A percentile compares a stretch with the other conserved stretches of the same genome.
Conservation (phyloP, 371 early-diverging fungal genomes). For the Mortierella sp. region DNA sequence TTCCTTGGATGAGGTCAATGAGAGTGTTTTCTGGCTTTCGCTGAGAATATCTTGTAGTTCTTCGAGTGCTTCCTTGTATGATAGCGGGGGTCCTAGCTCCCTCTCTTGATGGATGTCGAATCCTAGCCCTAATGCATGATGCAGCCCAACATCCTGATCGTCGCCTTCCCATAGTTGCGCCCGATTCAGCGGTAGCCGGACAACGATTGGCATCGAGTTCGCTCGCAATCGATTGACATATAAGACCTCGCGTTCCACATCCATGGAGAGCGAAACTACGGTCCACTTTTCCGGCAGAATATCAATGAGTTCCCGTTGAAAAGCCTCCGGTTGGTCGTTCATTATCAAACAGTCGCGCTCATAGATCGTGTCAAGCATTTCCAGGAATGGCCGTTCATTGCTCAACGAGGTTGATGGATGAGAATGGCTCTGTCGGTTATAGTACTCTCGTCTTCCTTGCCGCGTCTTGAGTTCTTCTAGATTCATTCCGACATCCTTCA, state of each 20-base stretch:
- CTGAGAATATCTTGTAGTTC: conserved; percentile 69
- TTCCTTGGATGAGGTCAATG: conserved; percentile 15
- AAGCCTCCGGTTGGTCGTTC: conserved; percentile 43
- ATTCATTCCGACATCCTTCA: conserved; percentile 10
- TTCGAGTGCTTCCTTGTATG: conserved; percentile 54
- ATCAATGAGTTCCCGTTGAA: conserved; percentile 61
- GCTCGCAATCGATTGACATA: conserved; percentile 71
- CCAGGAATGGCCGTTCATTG: conserved; percentile 46
- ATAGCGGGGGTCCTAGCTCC: conserved; percentile 3
- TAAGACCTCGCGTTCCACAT: conserved; percentile 68
- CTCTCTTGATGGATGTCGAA: conserved; percentile 6
- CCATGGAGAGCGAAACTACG: conserved; percentile 80
- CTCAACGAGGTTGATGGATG: conserved; percentile 31
- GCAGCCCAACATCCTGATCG: conserved; percentile 39
- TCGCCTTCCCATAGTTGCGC: conserved; percentile 59
- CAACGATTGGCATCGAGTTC: conserved; percentile 62
- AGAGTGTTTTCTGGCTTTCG: conserved; percentile 62
- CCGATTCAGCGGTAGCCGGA: conserved; percentile 81
- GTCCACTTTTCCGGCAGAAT: conserved; percentile 74
- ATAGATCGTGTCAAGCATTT: conserved; percentile 52
- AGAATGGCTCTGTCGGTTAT: conserved; percentile 49
- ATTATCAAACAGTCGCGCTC: conserved; percentile 46
- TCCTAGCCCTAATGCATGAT: not conserved
- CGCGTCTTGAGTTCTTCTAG: conserved; percentile 7
- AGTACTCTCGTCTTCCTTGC: conserved; percentile 13